Base-by-base conservation (phyloP, 2,329 filamentous ascomycete genomes). In the Verticillium klebahnii region DNA sequence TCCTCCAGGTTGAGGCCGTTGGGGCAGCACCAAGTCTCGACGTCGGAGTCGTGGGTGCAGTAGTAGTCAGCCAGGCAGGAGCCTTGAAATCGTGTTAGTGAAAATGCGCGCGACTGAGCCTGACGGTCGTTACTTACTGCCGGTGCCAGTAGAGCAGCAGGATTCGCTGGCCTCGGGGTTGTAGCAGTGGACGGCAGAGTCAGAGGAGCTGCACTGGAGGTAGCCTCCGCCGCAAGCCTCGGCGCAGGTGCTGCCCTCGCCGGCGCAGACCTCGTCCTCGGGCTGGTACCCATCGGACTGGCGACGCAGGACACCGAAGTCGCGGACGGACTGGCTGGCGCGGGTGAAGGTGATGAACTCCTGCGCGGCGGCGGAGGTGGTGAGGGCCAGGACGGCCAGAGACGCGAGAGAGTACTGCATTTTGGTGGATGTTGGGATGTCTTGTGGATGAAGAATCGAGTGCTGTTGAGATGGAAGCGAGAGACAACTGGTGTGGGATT, bases 61-160 rank as follows among this genome's bases (percentile, higher is more conserved):
- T 84, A 89, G 77, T 83, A 89, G 58, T 84, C 85, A 17, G 74
- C 71, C 36, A 85, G 80, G 72, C 86, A 89, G 36, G 85, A 84
- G 73, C 85, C 85, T 87, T 59, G 32, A 60, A 15, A n/a, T 0
- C 45, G 50, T 55, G 62, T 64, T 52, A 64, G 61, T 56, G 15
- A 25, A 55, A 8, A 36, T 15, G 25, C 31, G 11, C 25, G 15
- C 25, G 17, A 56, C 14, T 31, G 7, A 17, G 7, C 50, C 12
- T 8, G 32, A 32, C n/a, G 45, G 45, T 14, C 12, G n/a, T 57
- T 57, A 80, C 81, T 70, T 77, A 86, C 84, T 84, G 75, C 86
- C 86, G 65, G 76, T 78, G 67, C 76, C 77, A 68, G 83, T 80
- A 52, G 79, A 76, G 71, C 86, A 89, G 80, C 86, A 89, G 50